phyloP scores from a whole-genome alignment of 495 filamentous ascomycete species.

The Podospora sp. region DNA sequence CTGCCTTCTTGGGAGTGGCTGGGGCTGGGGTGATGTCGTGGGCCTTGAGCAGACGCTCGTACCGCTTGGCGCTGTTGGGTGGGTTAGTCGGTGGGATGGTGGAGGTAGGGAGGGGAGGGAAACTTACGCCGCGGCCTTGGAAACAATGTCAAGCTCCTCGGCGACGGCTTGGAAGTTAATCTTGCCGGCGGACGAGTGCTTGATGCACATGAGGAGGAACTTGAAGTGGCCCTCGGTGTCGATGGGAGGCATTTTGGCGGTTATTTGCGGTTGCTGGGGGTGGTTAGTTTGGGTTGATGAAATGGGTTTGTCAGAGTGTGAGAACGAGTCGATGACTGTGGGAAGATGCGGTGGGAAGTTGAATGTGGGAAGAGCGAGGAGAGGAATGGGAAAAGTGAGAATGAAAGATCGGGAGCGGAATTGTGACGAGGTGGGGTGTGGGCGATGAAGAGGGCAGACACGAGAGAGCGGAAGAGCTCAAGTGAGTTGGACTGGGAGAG shows the following conservation, averaged over 20 bases:
- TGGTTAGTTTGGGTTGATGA: not conserved
- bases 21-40: conserved; percentile 47
- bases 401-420: no score
- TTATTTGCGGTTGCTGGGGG: conserved; percentile 1
- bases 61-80: conserved; percentile 62
- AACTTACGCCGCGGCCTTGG: conserved; percentile 69
- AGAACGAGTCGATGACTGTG: not conserved
- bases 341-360: not conserved
- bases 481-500: no score
- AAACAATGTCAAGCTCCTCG: conserved; percentile 62
- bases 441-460: no score
- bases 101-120: conserved; percentile 1
- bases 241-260: conserved; percentile 46
- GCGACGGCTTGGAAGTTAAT: conserved; percentile 65
- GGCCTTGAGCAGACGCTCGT: conserved; percentile 63
- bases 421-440: no score
- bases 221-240: conserved; percentile 59
- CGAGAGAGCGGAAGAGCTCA: no score
- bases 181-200: conserved; percentile 57
- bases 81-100: not conserved
- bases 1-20: conserved; percentile 11
- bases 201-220: conserved; percentile 67
- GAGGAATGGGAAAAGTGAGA: no score
- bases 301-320: not conserved
- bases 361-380: no score